Evolutionary conservation across 805 yeast species (phyloP), one percentile per base, ranked within the genome.

Genomic region (Hanseniaspora guilliermondii): DNA sequence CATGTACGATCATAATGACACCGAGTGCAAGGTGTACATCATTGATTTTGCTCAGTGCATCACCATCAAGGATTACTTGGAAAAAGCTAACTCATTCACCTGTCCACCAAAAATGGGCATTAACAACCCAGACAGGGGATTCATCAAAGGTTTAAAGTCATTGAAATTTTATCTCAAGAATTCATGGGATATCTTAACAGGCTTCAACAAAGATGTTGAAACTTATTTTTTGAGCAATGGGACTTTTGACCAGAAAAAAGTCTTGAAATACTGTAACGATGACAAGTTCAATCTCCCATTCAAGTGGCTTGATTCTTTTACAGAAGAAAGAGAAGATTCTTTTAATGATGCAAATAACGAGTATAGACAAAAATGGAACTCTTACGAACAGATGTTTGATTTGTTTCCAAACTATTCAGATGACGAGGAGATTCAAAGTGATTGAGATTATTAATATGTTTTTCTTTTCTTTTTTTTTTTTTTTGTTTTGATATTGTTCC

Each of bases 21-120:
- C 57, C 40, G 58, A 61, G 36, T 59, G 62, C 37, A 68, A 67
- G 57, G 79, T 88, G n/a, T 79, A 88, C 58, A 76, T 94, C 54
- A 93, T 93, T 60, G 99, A 93, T 69, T 93, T 93, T 74, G 97
- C 97, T 1, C 95, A 89, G 64, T 85, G 95, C 62, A 83, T 87
- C 16, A 84, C 87, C 33, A 79, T 79, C 2, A 82, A 78, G 42
- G 78, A 77, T 56, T 70, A 72, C 40, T 56, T 58, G 14, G 63
- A 60, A 58, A 62, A 72, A 17, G 68, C 73, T 0, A 65, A 65
- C 16, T 61, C 67, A 14, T 73, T 76, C 17, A 74, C 77, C 1
- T 83, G 80, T 53, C 95, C 96, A 3, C 96, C 97, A 1, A 71
- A 66, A 40, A 80, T 82, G 60, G 78, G 79, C 1, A 68, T 73